Conservation (phyloP, 208 protist species). For the Eutreptiella sp. region DNA sequence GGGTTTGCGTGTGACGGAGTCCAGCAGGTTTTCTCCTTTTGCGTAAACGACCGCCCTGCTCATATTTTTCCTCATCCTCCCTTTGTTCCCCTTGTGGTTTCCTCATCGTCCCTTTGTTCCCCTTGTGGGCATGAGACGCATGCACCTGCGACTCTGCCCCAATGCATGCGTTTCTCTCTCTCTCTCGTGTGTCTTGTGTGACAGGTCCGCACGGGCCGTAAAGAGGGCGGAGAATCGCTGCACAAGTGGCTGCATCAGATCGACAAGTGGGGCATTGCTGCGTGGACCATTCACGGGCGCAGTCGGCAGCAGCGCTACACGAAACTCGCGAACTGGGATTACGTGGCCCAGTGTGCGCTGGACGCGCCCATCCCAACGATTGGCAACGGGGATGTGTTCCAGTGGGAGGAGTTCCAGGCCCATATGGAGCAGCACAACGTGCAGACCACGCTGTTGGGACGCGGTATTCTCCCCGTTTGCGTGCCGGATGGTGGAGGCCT, state of each 20-base stretch:
- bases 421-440: conserved; percentile 46
- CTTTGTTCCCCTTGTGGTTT: not conserved
- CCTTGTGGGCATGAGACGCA: not conserved
- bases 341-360: conserved; percentile 75
- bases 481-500: no score
- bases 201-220: conserved; percentile 68
- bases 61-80: not conserved
- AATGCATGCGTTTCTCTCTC: not conserved
- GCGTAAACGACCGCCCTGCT: no score
- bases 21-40: not conserved
- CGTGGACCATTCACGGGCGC: conserved; percentile 90
- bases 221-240: conserved; percentile 57
- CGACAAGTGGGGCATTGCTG: conserved; percentile 63
- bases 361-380: conserved; percentile 67
- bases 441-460: conserved; percentile 67
- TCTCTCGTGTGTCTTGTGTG: not conserved
- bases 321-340: conserved; percentile 86
- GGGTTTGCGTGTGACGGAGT: not conserved
- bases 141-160: no score
- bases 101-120: not conserved
- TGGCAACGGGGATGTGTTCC: conserved; percentile 89
- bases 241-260: conserved; percentile 78
- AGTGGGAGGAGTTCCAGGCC: conserved; percentile 65
- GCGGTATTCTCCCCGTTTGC: no score
- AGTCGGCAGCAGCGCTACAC: conserved; percentile 87